These are phyloP conservation scores for Russula sp. DNA, from an alignment of 768 basidiomycete genomes.

Conservation along the genomic window DNA sequence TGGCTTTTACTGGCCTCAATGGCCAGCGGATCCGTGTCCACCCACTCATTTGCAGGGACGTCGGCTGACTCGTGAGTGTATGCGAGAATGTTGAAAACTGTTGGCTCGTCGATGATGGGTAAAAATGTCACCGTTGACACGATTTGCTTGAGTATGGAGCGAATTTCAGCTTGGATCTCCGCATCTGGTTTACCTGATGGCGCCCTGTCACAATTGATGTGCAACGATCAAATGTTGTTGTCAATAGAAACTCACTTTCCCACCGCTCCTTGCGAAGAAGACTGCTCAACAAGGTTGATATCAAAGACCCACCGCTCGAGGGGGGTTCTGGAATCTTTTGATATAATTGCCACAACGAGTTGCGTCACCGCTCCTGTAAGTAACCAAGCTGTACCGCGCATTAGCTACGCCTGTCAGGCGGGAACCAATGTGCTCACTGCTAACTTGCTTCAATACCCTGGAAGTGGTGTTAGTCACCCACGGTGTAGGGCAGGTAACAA, in stretches of 20 bases:
- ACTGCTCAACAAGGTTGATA: constrained; percentile 71
- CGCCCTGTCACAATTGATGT: constrained; percentile 32
- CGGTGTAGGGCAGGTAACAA: not conserved
- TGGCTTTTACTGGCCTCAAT: constrained; percentile 92
- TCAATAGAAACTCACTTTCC: constrained; percentile 36
- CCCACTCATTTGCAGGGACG: constrained; percentile 90
- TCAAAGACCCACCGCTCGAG: constrained; percentile 99
- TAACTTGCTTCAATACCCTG: constrained; percentile 87
- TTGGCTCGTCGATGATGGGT: constrained; percentile 90
- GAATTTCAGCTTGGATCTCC: constrained; percentile 95
- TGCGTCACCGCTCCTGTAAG: constrained; percentile 88
- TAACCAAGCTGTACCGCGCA: constrained; percentile 69
- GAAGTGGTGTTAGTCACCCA: constrained; percentile 1
- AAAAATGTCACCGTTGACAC: constrained; percentile 95
- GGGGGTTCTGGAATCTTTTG: constrained; percentile 84
- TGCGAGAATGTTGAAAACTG: constrained; percentile 95
- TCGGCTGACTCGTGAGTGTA: constrained; percentile 91
- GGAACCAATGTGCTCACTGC: constrained; percentile 49
- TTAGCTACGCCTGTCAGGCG: constrained; percentile 3
- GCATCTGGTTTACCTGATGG: constrained; percentile 59
- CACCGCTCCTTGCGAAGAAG: constrained; percentile 38
- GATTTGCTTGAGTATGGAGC: constrained; percentile 97
- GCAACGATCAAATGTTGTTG: not conserved
- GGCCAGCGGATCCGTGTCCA: constrained; percentile 86
- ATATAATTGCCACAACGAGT: constrained; percentile 91